Base-by-base conservation (phyloP, 2,329 filamentous ascomycete species). In the Botrytis byssoidea region DNA sequence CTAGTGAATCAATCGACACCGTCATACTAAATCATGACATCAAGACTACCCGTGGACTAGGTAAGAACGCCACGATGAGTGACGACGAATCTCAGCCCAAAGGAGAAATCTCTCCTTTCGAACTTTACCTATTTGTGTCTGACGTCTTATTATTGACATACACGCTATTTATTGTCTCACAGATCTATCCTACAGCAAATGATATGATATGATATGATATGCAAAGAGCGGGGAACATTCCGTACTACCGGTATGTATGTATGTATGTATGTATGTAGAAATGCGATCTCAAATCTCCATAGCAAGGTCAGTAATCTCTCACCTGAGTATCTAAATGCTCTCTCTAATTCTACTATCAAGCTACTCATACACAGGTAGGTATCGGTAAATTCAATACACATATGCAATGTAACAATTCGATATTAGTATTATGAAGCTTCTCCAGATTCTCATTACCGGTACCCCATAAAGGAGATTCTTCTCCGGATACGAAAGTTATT, bases 11-110 rank as follows among this genome's bases (percentile, higher is more conserved):
- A 8, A 8, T 16, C 8, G 14, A 55, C 12, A 55, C n/a, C n/a
- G 14, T 29, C n/a, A 55, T n/a, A 29, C 51, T 29, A 18, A 40
- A 67, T 55, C 65, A 67, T 67, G 65, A 67, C 65, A 67, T 67
- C 65, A 67, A 55, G 25, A 55, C 46, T 42, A 42, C 35, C 35
- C 35, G 35, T 35, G 35, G 35, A 35, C 40, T 42, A 16, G 40
- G 40, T 55, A 20, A 29, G 2, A 16, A 35, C 51, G 46, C 46
- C 65, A 67, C 35, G 46, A 67, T 55, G 37, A 40, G 22, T 18
- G 22, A 40, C 32, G 12, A 29, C 10, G n/a, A 22, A n/a, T n/a
- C 51, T 18, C 65, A 25, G n/a, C 32, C 14, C 20, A 22, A 48
- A 25, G 32, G 46, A 67, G 65, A 40, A 55, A 35, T 22, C 25